Percentiles rank a stretch among this genome's conserved stretches.
Conservation (phyloP, 176 grass and related monocot species). For the Juncus effusus region DNA sequence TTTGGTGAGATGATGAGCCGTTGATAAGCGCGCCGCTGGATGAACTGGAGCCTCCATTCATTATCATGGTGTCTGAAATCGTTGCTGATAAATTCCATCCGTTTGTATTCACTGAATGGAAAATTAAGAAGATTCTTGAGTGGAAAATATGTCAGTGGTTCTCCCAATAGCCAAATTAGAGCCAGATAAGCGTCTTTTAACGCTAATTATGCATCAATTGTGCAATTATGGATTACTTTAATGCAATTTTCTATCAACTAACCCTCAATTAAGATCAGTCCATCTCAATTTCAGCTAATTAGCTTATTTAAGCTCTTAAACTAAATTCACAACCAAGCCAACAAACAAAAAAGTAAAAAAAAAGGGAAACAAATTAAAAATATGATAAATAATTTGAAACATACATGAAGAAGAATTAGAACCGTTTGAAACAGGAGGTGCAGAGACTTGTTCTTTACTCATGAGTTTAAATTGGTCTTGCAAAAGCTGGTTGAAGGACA, state of each 20-base stretch:
- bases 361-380: no score
- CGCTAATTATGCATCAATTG: not conserved
- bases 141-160: conserved; percentile 24
- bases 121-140: conserved; percentile 15
- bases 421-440: conserved; percentile 58
- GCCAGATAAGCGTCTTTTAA: not conserved
- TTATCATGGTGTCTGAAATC: conserved; percentile 58
- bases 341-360: no score
- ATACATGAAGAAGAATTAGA: conserved; percentile 65
- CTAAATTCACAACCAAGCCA: not conserved
- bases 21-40: conserved; percentile 53
- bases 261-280: not conserved
- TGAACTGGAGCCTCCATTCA: conserved; percentile 49
- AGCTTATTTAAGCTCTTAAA: not conserved
- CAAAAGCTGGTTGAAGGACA: conserved; percentile 74
- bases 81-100: conserved; percentile 45
- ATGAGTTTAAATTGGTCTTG: conserved; percentile 67
- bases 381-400: not conserved
- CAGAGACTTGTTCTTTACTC: conserved; percentile 60
- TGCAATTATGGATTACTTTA: not conserved
- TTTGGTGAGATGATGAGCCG: conserved; percentile 45
- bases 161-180: conserved; percentile 1
- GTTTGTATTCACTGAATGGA: conserved; percentile 67
- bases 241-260: conserved; percentile 11
- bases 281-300: conserved; percentile 18